phyloP scores from a whole-genome alignment of 805 yeast genomes.

The Pichia kluyveri region DNA sequence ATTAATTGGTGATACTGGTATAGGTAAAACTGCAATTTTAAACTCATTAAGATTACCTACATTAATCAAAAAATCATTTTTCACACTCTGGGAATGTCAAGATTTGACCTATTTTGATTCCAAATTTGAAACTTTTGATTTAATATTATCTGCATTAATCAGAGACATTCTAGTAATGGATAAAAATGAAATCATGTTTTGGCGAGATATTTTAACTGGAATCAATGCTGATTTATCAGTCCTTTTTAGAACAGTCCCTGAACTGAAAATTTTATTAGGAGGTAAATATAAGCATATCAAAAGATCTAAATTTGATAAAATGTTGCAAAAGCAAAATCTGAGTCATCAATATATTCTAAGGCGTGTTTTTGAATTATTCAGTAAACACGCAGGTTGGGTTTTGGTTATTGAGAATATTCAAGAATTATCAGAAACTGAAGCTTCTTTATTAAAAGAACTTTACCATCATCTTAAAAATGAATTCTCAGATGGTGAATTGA shows the following conservation, averaged over 20 bases:
- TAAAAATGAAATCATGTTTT: conserved; percentile 26
- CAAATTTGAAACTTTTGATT: conserved; percentile 9
- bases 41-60: conserved; percentile 30
- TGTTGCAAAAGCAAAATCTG: conserved; percentile 29
- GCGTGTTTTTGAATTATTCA: conserved; percentile 32
- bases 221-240: conserved; percentile 34
- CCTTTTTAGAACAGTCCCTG: conserved; percentile 36
- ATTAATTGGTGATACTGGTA: conserved; percentile 35
- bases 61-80: conserved; percentile 24
- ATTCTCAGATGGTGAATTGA: conserved; percentile 3
- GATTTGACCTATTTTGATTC: conserved; percentile 19
- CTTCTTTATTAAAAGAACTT: conserved; percentile 25
- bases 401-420: conserved; percentile 39
- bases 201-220: conserved; percentile 33
- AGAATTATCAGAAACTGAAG: conserved; percentile 30
- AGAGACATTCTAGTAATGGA: conserved; percentile 34
- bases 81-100: conserved; percentile 23
- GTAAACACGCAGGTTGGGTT: conserved; percentile 32
- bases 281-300: conserved; percentile 26
- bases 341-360: conserved; percentile 35
- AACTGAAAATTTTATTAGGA: conserved; percentile 34
- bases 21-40: conserved; percentile 37
- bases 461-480: conserved; percentile 14
- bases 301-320: conserved; percentile 10
- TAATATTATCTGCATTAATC: conserved; percentile 24